A percentile compares a stretch with the other conserved stretches of the same genome.
These are phyloP conservation scores for Boletus speciosus DNA, from an alignment of 768 basidiomycete genomes.

Conservation along the genomic window DNA sequence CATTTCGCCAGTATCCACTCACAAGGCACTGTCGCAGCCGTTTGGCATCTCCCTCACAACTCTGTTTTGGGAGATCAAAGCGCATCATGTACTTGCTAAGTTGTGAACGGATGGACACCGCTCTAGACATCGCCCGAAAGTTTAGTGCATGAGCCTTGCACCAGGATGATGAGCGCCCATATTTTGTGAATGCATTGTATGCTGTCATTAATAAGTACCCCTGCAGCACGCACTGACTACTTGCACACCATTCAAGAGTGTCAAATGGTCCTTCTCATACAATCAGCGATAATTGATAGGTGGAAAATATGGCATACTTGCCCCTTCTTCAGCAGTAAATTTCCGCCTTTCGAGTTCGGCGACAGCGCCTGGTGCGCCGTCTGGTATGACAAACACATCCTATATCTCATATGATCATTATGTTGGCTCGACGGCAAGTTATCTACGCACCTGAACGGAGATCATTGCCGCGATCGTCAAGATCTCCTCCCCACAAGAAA, in stretches of 20 bases:
- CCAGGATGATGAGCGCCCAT: conserved; percentile 85
- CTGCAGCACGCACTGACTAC: neutral
- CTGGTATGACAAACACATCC: conserved; percentile 89
- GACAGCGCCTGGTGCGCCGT: conserved; percentile 78
- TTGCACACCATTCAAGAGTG: conserved; percentile 77
- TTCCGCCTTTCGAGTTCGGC: conserved; percentile 93
- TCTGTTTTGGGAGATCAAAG: conserved; percentile 76
- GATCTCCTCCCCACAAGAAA: conserved; percentile 91
- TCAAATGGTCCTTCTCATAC: conserved; percentile 78
- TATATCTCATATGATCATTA: conserved; percentile 28
- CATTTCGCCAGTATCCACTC: conserved; percentile 92
- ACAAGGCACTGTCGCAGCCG: conserved; percentile 85
- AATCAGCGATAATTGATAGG: neutral
- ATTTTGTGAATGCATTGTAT: conserved; percentile 88
- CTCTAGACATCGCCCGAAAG: conserved; percentile 90
- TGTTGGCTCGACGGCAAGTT: conserved; percentile 1
- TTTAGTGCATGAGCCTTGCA: conserved; percentile 91
- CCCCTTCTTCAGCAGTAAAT: conserved; percentile 98
- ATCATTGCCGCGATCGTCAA: conserved; percentile 96
- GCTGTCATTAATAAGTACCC: conserved; percentile 44
- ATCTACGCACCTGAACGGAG: conserved; percentile 67
- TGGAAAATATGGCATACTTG: conserved; percentile 34
- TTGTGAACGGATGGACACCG: conserved; percentile 92
- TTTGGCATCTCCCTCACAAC: conserved; percentile 86
- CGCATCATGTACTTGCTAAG: conserved; percentile 93